These are phyloP conservation scores for Magnusiomyces tetraspermus DNA, from an alignment of 1,139 yeast species.

Conservation along the genomic window DNA sequence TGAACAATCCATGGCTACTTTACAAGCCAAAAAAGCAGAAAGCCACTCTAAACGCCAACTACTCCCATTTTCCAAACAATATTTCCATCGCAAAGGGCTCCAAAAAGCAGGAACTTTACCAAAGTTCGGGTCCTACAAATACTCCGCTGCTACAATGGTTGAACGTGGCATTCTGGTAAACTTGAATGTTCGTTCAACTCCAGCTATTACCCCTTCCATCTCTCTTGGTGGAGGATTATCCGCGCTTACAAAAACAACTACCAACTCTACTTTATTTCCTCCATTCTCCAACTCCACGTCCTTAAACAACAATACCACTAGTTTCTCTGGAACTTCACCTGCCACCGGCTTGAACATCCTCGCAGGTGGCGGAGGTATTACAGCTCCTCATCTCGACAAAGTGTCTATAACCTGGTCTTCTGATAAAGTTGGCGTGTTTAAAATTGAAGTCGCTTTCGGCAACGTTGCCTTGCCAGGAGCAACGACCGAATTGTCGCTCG, in stretches of 20 bases:
- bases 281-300: too few species aligned
- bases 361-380: constrained; percentile 21
- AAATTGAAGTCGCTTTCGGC: constrained; percentile 55
- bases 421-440: constrained; percentile 62
- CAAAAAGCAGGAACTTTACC: constrained; percentile 61
- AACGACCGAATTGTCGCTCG: constrained; percentile 46
- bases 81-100: constrained; percentile 65
- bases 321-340: background rate
- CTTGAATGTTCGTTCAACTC: constrained; percentile 28
- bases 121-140: constrained; percentile 74
- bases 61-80: constrained; percentile 68
- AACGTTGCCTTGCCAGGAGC: constrained; percentile 44
- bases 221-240: background rate
- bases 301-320: too few species aligned
- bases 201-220: background rate
- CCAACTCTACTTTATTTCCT: background rate
- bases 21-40: constrained; percentile 47
- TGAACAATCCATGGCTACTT: constrained; percentile 52
- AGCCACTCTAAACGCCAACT: constrained; percentile 39
- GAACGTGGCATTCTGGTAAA: constrained; percentile 64
- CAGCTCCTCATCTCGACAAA: constrained; percentile 44
- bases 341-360: background rate
- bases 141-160: constrained; percentile 62
- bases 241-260: background rate
- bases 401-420: constrained; percentile 69